phyloP scores from a whole-genome alignment of 495 filamentous ascomycete species.

The Aspergillus mulundensis region DNA sequence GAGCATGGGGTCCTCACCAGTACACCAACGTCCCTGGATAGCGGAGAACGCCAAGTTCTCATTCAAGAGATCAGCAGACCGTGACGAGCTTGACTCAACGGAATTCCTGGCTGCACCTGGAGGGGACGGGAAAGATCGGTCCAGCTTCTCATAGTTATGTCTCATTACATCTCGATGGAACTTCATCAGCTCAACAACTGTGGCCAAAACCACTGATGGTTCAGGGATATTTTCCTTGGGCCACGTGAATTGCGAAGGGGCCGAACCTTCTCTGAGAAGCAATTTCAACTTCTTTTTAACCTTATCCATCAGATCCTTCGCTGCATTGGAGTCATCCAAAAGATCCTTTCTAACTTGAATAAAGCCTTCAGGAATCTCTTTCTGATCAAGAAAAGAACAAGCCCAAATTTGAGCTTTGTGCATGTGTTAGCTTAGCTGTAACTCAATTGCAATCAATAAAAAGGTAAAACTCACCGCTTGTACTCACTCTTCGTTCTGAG shows the following conservation, averaged over 20 bases:
- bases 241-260: slow-evolving; percentile 95
- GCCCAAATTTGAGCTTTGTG: slow-evolving; percentile 86
- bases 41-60: slow-evolving; percentile 55
- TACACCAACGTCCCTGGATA: slow-evolving; percentile 93
- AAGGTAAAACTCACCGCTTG: slow-evolving; percentile 58
- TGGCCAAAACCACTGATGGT: slow-evolving; percentile 79
- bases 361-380: slow-evolving; percentile 75
- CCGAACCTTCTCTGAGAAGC: slow-evolving; percentile 80
- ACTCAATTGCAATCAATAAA: not conserved
- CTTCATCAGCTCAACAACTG: slow-evolving; percentile 95
- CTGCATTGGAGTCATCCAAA: slow-evolving; percentile 96
- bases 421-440: slow-evolving; percentile 14
- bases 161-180: slow-evolving; percentile 94
- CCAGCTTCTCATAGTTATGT: slow-evolving; percentile 78
- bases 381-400: slow-evolving; percentile 79
- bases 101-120: slow-evolving; percentile 26
- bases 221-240: slow-evolving; percentile 89
- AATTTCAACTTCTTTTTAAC: slow-evolving; percentile 98
- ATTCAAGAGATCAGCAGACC: slow-evolving; percentile 9
- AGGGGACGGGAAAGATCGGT: slow-evolving; percentile 56
- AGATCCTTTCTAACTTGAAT: slow-evolving; percentile 91
- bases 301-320: slow-evolving; percentile 99
- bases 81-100: slow-evolving; percentile 14
- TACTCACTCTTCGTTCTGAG: slow-evolving; percentile 89
- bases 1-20: slow-evolving; percentile 87